Evolutionary conservation across 495 filamentous ascomycete species (phyloP).

Genomic region (Penicillium malachiteum): DNA sequence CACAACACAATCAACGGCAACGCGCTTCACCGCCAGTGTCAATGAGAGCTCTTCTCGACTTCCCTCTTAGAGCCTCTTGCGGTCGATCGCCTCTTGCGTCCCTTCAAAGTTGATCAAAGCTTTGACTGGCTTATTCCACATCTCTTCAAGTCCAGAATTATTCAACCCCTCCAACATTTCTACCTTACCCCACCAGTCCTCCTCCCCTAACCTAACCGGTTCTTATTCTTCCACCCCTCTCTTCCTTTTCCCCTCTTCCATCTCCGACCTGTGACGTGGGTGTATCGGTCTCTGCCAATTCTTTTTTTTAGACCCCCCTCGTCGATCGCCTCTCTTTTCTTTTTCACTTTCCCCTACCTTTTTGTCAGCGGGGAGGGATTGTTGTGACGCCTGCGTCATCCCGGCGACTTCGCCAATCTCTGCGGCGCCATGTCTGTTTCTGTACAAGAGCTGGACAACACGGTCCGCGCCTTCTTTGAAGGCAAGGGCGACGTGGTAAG

Average conservation of each 20-base stretch:
- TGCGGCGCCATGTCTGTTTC: slow-evolving; percentile 60
- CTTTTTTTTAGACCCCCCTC: background rate
- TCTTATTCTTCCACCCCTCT: slow-evolving; percentile 8
- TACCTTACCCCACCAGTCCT: slow-evolving; percentile 24
- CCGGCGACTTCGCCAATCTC: slow-evolving; percentile 34
- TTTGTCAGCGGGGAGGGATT: slow-evolving; percentile 6
- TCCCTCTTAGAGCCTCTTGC: slow-evolving; percentile 3
- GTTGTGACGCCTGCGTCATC: slow-evolving; percentile 22
- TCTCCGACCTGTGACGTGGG: background rate
- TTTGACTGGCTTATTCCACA: background rate
- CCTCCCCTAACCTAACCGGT: background rate
- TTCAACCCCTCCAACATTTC: slow-evolving; percentile 33
- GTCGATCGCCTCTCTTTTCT: background rate
- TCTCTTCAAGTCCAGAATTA: background rate
- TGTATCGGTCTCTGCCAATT: slow-evolving; percentile 8
- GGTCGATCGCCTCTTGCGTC: slow-evolving; percentile 1
- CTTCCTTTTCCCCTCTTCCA: slow-evolving; percentile 6
- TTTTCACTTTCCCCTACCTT: background rate
- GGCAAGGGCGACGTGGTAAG: slow-evolving; percentile 86
- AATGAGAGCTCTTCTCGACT: slow-evolving; percentile 11
- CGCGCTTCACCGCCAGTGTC: slow-evolving; percentile 35
- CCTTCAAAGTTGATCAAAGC: background rate
- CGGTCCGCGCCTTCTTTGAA: slow-evolving; percentile 95
- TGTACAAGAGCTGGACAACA: slow-evolving; percentile 91
- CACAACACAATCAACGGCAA: slow-evolving; percentile 13